Conservation (phyloP, 2,329 filamentous ascomycete genomes). For the Fusarium sororula region DNA sequence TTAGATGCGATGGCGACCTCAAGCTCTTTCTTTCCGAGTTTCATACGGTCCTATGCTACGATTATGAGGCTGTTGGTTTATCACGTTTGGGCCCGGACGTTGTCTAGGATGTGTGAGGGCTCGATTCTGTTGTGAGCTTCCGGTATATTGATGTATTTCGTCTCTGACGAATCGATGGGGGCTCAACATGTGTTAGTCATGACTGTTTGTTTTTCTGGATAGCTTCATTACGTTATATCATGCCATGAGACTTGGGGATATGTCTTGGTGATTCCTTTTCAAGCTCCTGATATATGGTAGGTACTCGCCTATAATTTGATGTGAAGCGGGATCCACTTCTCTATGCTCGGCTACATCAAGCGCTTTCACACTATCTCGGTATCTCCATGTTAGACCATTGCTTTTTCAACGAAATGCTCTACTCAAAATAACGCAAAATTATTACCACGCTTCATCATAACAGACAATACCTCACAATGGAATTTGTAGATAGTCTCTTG, state of each 20-base stretch:
- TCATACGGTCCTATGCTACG: no score
- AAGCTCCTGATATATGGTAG: neutral
- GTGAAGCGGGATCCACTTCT: neutral
- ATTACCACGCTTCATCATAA: neutral
- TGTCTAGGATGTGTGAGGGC: neutral
- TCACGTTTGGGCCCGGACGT: neutral
- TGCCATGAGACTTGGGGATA: neutral
- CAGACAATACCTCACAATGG: slow-evolving; percentile 9
- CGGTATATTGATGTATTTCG: neutral
- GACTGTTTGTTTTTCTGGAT: neutral
- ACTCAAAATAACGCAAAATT: neutral
- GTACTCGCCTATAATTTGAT: neutral
- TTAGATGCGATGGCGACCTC: neutral
- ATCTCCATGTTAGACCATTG: neutral
- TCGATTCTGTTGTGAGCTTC: neutral
- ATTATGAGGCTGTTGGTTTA: neutral
- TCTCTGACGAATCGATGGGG: neutral
- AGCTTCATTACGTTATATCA: neutral
- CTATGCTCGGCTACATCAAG: neutral
- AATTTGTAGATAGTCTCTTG: slow-evolving; percentile 36
- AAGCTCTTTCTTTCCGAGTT: neutral
- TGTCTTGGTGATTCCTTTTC: neutral
- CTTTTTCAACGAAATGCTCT: neutral
- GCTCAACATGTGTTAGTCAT: neutral
- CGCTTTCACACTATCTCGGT: neutral